phyloP scores from a whole-genome alignment of 257 asterid genomes.

The Lantana camara region DNA sequence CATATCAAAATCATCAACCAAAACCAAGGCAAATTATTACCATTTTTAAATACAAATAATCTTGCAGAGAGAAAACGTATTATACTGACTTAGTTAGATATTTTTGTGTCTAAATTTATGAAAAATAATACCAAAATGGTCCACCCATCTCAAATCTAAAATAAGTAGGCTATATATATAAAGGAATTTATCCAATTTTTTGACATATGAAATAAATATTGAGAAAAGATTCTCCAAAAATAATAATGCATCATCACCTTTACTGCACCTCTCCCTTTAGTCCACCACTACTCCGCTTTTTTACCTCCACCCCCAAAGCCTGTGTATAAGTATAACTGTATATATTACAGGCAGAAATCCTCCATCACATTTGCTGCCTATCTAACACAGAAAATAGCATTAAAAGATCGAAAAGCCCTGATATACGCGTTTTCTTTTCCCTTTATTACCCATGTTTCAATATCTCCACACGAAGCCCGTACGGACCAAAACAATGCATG shows the following conservation, averaged over 20 bases:
- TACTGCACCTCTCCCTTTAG: slow-evolving; percentile 33
- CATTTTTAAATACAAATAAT: no score
- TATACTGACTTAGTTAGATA: no score
- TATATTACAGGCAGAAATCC: slow-evolving; percentile 16
- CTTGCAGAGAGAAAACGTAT: no score
- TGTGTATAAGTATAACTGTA: no score
- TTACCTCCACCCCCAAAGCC: not conserved
- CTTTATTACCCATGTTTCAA: slow-evolving; percentile 27
- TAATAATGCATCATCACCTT: slow-evolving; percentile 4
- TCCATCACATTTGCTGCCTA: slow-evolving; percentile 6
- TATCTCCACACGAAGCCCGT: slow-evolving; percentile 27
- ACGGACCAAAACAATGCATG: not conserved
- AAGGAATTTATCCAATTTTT: no score
- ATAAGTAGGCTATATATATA: no score
- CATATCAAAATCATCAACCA: no score
- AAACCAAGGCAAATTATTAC: no score
- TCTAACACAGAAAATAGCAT: not conserved
- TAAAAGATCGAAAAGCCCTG: not conserved
- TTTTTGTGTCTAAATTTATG: no score
- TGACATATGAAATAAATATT: no score
- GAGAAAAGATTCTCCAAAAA: not conserved
- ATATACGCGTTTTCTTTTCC: slow-evolving; percentile 38
- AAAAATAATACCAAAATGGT: no score
- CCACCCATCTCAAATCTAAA: no score
- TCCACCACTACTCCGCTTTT: slow-evolving; percentile 39